Evolutionary conservation across 1,139 yeast genomes (phyloP).

Genomic region (Pichia sp.): DNA sequence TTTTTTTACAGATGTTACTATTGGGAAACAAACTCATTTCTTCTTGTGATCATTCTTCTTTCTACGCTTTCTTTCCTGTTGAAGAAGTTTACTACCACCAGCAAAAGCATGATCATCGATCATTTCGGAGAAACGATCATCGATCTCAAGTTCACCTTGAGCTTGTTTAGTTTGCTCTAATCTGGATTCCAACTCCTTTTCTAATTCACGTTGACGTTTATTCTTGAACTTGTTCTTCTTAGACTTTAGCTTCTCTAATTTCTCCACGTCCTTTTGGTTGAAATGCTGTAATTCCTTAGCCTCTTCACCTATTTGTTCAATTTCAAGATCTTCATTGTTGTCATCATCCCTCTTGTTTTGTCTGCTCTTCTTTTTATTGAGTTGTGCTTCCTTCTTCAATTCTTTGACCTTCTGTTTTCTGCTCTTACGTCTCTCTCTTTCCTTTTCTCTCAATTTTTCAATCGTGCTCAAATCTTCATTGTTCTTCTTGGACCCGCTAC

Average conservation of each 20-base stretch:
- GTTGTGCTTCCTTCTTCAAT: conserved; percentile 35
- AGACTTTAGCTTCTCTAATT: conserved; percentile 58
- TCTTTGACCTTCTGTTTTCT: conserved; percentile 70
- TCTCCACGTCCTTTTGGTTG: conserved; percentile 69
- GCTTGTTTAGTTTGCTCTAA: not conserved
- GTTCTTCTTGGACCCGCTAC: conserved; percentile 19
- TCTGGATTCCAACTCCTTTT: conserved; percentile 11
- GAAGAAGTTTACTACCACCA: conserved; percentile 39
- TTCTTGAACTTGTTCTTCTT: conserved; percentile 42
- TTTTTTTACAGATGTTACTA: not conserved
- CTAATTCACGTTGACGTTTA: conserved; percentile 43
- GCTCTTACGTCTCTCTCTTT: conserved; percentile 81
- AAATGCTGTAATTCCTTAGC: conserved; percentile 52
- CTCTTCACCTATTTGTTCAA: conserved; percentile 35
- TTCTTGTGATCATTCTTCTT: conserved; percentile 25
- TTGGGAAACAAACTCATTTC: not conserved
- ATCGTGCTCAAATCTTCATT: conserved; percentile 65
- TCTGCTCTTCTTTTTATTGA: conserved; percentile 24
- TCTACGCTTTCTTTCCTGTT: conserved; percentile 46
- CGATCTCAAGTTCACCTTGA: conserved; percentile 48
- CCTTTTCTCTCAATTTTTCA: conserved; percentile 77
- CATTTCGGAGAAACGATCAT: conserved; percentile 82
- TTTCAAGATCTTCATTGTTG: conserved; percentile 19
- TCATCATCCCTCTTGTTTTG: conserved; percentile 19
- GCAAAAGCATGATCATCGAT: conserved; percentile 75